A percentile compares a stretch with the other conserved stretches of the same genome.
These are phyloP conservation scores for Pseudogymnoascus sp. DNA, from an alignment of 2,329 filamentous ascomycete genomes.

Conservation along the genomic window DNA sequence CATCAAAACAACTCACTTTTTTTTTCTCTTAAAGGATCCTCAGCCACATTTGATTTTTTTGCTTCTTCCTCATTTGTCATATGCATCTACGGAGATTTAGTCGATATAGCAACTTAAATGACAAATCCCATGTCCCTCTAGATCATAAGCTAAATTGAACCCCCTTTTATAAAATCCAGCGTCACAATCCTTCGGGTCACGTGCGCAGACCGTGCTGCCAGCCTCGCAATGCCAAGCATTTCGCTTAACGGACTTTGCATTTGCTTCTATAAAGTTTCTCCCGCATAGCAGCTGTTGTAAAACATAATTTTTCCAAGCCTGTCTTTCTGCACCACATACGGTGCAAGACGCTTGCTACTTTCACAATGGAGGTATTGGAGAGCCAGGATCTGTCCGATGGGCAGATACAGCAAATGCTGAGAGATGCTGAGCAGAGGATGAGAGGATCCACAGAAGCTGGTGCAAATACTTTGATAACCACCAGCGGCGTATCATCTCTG, in stretches of 20 bases:
- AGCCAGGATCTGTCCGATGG: conserved; percentile 49
- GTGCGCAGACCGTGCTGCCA: neutral
- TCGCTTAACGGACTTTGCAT: conserved; percentile 2
- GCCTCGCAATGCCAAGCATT: conserved; percentile 1
- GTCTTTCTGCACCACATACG: conserved; percentile 5
- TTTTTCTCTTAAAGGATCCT: neutral
- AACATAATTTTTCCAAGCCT: conserved; percentile 5
- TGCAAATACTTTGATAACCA: conserved; percentile 13
- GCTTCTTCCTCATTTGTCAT: neutral
- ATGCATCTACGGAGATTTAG: neutral
- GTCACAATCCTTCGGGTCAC: neutral
- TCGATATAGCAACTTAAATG: neutral
- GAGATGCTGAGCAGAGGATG: conserved; percentile 53
- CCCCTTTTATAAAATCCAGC: neutral
- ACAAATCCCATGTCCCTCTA: neutral
- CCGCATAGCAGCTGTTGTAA: neutral
- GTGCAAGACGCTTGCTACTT: neutral
- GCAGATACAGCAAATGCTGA: conserved; percentile 54
- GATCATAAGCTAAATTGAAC: neutral
- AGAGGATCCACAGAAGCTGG: conserved; percentile 30
- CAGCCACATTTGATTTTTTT: neutral
- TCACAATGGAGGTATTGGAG: conserved; percentile 1
- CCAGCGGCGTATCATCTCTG: conserved; percentile 15
- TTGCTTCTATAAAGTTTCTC: conserved; percentile 8
- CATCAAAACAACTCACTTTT: conserved; percentile 3